Percentiles rank a stretch among this genome's conserved stretches.
These are phyloP conservation scores for Fusarium sp. DNA, from an alignment of 2,329 filamentous ascomycete species.

Conservation along the genomic window DNA sequence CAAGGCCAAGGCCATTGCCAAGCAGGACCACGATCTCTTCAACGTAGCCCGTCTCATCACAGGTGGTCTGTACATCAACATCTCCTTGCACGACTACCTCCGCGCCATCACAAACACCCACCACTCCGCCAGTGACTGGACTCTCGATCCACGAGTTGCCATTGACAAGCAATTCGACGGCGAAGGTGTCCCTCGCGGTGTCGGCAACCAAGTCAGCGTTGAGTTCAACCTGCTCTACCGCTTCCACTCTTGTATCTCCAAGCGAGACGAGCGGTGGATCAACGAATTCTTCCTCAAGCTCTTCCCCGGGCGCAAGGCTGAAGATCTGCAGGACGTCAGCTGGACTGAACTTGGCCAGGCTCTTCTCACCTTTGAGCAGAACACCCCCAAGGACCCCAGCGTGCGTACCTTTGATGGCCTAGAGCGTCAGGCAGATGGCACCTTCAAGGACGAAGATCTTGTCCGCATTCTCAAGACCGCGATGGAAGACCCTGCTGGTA, in stretches of 20 bases:
- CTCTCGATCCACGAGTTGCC: conserved; percentile 72
- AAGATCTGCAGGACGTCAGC: conserved; percentile 56
- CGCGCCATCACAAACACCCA: conserved; percentile 72
- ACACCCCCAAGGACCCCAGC: conserved; percentile 56
- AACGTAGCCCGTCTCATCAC: conserved; percentile 62
- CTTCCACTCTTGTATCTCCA: conserved; percentile 73
- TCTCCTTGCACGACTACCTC: conserved; percentile 71
- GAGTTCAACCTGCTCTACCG: conserved; percentile 78
- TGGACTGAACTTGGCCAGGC: conserved; percentile 43
- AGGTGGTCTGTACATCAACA: conserved; percentile 68
- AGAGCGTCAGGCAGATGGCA: conserved; percentile 62
- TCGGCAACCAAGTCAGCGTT: conserved; percentile 75
- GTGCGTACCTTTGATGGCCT: conserved; percentile 64
- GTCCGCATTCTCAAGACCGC: conserved; percentile 66
- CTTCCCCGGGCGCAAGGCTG: conserved; percentile 48
- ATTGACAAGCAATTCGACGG: conserved; percentile 60
- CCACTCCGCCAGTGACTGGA: conserved; percentile 70
- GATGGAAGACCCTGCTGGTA: conserved; percentile 72
- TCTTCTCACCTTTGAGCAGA: conserved; percentile 34
- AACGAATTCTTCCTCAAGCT: conserved; percentile 62
- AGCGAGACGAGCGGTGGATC: conserved; percentile 73
- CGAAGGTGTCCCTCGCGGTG: conserved; percentile 65
- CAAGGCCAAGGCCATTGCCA: conserved; percentile 54
- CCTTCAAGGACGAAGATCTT: conserved; percentile 69
- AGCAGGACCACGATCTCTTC: conserved; percentile 67